Percentiles rank a stretch among this genome's conserved stretches.
Conservation (phyloP, 495 filamentous ascomycete species). For the Penicillium samsonianum region DNA sequence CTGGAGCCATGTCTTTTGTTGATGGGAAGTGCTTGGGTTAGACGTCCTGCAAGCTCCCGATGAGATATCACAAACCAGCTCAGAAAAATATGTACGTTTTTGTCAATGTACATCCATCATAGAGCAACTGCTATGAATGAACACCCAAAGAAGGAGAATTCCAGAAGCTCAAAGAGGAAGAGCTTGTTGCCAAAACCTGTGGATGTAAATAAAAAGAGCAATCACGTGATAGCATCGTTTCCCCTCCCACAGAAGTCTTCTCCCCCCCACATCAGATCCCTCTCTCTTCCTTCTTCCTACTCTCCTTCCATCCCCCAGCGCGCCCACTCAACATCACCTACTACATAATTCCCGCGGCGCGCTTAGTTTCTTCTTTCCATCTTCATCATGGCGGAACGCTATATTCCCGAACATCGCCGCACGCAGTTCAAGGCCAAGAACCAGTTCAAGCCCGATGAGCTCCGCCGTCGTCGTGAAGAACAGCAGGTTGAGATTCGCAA, state of each 20-base stretch:
- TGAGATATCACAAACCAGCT: constrained; percentile 2
- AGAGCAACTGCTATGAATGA: neutral
- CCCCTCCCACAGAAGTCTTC: constrained; percentile 33
- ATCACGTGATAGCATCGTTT: constrained; percentile 24
- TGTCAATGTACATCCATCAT: constrained; percentile 12
- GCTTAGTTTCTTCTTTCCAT: constrained; percentile 40
- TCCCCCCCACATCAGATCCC: constrained; percentile 29
- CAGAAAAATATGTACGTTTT: neutral
- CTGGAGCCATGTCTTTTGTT: constrained; percentile 24
- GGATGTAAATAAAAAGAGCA: constrained; percentile 13
- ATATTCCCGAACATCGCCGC: constrained; percentile 98
- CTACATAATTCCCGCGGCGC: constrained; percentile 30
- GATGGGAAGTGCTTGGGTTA: constrained; percentile 3
- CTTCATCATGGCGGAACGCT: constrained; percentile 89
- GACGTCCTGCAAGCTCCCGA: constrained; percentile 6
- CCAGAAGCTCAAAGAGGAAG: neutral
- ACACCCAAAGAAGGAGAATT: neutral
- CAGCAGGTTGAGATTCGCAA: constrained; percentile 98
- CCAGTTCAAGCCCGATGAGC: constrained; percentile 97
- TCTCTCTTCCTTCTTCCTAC: constrained; percentile 16
- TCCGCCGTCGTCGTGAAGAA: constrained; percentile 97
- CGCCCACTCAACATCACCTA: constrained; percentile 34
- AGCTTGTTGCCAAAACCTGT: neutral
- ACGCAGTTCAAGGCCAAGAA: constrained; percentile 99
- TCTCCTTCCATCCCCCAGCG: constrained; percentile 30